phyloP scores from a whole-genome alignment of 768 basidiomycete genomes.

The Trametes maxima region DNA sequence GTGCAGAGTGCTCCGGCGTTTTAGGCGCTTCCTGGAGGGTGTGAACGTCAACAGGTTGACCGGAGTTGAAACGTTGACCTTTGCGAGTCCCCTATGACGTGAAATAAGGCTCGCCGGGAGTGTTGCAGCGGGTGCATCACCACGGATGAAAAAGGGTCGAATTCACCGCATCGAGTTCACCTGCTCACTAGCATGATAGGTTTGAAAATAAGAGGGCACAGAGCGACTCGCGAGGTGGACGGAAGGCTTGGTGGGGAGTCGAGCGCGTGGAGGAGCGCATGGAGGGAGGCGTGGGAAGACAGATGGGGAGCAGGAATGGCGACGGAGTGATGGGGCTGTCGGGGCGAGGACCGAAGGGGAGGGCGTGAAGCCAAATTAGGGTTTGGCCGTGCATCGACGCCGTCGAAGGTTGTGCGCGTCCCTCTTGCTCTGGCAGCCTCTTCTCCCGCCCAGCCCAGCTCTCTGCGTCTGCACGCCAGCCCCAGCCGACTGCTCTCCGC shows the following conservation, averaged over 20 bases:
- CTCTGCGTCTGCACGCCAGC: neutral
- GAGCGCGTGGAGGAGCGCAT: neutral
- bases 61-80: too few relatives aligned
- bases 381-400: neutral
- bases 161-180: too few relatives aligned
- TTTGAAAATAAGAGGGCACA: too few relatives aligned
- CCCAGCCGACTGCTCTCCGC: neutral
- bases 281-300: neutral
- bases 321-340: neutral
- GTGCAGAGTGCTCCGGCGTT: too few relatives aligned
- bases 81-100: too few relatives aligned
- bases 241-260: neutral
- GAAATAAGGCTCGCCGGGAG: too few relatives aligned
- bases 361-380: neutral
- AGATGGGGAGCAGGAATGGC: neutral
- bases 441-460: neutral
- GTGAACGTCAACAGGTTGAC: too few relatives aligned
- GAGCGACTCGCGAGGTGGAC: neutral
- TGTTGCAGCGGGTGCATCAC: too few relatives aligned
- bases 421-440: neutral
- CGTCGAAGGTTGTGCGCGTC: too few relatives aligned
- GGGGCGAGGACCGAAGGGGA: neutral
- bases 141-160: too few relatives aligned
- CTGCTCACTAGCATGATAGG: too few relatives aligned
- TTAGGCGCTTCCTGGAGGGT: too few relatives aligned